Percentiles rank a stretch among this genome's conserved stretches.
Evolutionary conservation across 2,329 filamentous ascomycete species (phyloP).

Genomic region (Cordyceps javanica): DNA sequence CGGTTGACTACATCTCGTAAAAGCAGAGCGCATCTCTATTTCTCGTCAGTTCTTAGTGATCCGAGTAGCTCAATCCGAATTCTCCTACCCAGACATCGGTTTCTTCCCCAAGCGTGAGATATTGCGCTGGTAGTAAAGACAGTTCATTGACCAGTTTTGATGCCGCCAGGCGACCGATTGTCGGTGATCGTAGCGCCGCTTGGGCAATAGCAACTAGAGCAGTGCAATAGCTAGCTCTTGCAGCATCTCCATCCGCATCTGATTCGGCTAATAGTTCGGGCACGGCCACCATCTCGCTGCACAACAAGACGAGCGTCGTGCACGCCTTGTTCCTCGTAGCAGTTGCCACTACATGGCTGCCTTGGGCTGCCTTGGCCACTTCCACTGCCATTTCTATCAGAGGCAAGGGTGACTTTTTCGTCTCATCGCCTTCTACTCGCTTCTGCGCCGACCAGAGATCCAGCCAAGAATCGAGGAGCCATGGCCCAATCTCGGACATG

Average conservation of each 20-base stretch:
- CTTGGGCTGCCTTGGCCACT: conserved; percentile 22
- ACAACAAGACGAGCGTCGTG: conserved; percentile 35
- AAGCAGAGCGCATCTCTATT: conserved; percentile 10
- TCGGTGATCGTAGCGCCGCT: conserved; percentile 26
- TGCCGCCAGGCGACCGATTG: conserved; percentile 33
- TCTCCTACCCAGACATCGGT: conserved; percentile 38
- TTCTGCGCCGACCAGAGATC: conserved; percentile 35
- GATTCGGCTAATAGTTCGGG: conserved; percentile 26
- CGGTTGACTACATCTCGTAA: conserved; percentile 5
- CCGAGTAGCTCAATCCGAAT: neutral
- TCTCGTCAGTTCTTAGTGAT: neutral
- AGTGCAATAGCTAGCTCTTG: conserved; percentile 30
- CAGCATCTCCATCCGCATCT: conserved; percentile 22
- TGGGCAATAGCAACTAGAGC: conserved; percentile 33
- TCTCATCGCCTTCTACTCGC: conserved; percentile 27
- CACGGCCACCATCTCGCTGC: conserved; percentile 32
- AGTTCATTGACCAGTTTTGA: conserved; percentile 39
- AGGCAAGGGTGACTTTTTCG: conserved; percentile 26
- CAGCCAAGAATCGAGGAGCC: conserved; percentile 44
- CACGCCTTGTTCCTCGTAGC: conserved; percentile 30
- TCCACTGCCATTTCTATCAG: conserved; percentile 33
- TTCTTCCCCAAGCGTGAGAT: conserved; percentile 24
- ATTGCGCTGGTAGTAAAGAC: conserved; percentile 28
- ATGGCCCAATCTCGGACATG: conserved; percentile 37
- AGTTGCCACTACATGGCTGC: conserved; percentile 14